Evolutionary conservation across 1,139 yeast species (phyloP).

Genomic region (Hemisphaericaspora lyxosophila): DNA sequence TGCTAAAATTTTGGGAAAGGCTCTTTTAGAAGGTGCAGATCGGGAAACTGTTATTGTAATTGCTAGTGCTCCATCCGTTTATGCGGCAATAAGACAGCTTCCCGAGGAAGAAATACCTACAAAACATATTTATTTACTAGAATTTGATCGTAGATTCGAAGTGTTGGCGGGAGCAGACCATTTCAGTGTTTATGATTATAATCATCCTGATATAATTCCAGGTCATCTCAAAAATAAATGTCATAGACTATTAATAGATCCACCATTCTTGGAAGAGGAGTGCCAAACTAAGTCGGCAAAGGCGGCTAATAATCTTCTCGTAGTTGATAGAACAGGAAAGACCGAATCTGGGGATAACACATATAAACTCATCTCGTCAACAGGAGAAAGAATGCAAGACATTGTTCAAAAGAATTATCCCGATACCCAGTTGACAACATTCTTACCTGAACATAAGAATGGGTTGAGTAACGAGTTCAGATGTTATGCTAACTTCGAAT

Average conservation of each 20-base stretch:
- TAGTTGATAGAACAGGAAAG: constrained; percentile 33
- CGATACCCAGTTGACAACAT: constrained; percentile 60
- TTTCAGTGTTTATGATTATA: constrained; percentile 75
- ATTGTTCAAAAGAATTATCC: constrained; percentile 63
- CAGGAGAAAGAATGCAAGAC: constrained; percentile 84
- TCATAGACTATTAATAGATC: constrained; percentile 78
- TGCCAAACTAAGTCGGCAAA: constrained; percentile 76
- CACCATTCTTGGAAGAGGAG: constrained; percentile 79
- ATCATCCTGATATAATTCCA: constrained; percentile 65
- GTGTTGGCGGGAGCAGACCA: constrained; percentile 66
- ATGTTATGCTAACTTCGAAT: constrained; percentile 77
- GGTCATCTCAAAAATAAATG: constrained; percentile 57
- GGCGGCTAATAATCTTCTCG: constrained; percentile 64
- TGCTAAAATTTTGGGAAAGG: constrained; percentile 64
- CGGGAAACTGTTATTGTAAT: constrained; percentile 67
- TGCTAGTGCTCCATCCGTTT: constrained; percentile 89
- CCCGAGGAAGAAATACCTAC: constrained; percentile 60
- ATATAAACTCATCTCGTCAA: constrained; percentile 65
- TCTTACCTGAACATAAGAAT: constrained; percentile 76
- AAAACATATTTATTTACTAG: constrained; percentile 68
- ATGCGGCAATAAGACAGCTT: constrained; percentile 69
- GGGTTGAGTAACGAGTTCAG: constrained; percentile 86
- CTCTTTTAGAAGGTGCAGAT: constrained; percentile 73
- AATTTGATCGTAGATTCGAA: constrained; percentile 73
- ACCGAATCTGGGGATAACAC: constrained; percentile 42